Base-by-base conservation (phyloP, 768 basidiomycete species). In the Russula brevipes region DNA sequence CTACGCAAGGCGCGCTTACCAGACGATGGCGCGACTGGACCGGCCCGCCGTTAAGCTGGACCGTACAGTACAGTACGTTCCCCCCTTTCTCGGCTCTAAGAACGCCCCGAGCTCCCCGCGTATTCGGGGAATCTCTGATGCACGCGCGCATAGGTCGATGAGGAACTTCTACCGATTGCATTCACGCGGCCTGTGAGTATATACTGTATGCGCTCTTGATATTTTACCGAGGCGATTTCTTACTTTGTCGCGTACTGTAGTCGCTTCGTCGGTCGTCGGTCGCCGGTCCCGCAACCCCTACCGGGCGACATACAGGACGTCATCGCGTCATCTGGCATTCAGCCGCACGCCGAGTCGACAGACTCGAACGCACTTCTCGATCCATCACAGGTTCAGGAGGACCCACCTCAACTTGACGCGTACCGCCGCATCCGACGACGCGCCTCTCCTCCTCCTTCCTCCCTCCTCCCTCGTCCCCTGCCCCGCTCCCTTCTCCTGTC, bases 281-380 rank as follows among this genome's bases (percentile, higher is more conserved):
- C n/a, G 11, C 24, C n/a, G n/a, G n/a, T 11, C 10, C 12, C 64
- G 38, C 59, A 85, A 83, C 73, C 78, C 7, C 78, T 81, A 57
- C 68, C 60, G 30, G 76, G 77, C 64, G 76, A 71, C 5, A 74
- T 65, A 24, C 79, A 79, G 66, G 57, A 70, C 9, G 68, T 89
- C 60, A 86, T 91, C 52, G 70, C 9, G 68, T 89, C 60, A 86
- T 91, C 52, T 89, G 77, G 73, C 87, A 5, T 85, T 81, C 68
- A 79, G 83, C 14, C 73, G 70, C 5, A 73, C 69, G 1, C 77
- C 79, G 71, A 70, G n/a, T 78, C 78, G 16, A 72, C 78, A 0
- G 77, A 79, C 0, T 67, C 63, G 1, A 74, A 80, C 64, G 85
- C 66, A 69, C 4, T 68, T 89, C 19, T 39, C 65, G 16, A 76